These are phyloP conservation scores for Glebionis coronaria DNA, from an alignment of 129 eudicot genomes.

Conservation along the genomic window DNA sequence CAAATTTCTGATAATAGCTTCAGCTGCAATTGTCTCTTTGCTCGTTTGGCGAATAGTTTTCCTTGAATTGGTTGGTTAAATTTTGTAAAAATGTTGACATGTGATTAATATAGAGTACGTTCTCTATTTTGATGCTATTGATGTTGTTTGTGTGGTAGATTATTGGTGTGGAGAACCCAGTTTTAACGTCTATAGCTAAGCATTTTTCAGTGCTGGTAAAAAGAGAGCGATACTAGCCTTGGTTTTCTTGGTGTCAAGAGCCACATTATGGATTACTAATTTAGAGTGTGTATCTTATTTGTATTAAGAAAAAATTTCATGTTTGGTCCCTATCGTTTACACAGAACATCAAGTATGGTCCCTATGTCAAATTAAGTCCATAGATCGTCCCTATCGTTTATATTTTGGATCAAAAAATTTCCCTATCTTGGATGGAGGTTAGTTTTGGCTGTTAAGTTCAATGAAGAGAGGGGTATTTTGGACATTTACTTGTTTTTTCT, in stretches of 20 bases:
- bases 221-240: constrained; percentile 95
- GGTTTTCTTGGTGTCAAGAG: constrained; percentile 90
- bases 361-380: no score
- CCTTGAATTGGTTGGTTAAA: neutral
- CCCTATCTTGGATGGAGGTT: no score
- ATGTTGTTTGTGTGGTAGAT: constrained; percentile 50
- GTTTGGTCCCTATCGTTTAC: no score
- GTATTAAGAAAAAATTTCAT: no score
- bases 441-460: no score
- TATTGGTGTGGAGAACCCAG: constrained; percentile 97
- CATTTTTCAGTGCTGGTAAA: constrained; percentile 95
- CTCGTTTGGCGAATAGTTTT: neutral
- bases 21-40: no score
- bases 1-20: neutral
- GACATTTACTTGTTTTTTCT: no score
- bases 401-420: no score
- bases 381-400: no score
- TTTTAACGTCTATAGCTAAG: constrained; percentile 88
- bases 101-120: neutral
- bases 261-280: constrained; percentile 70
- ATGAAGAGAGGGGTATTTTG: no score
- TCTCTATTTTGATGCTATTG: constrained; percentile 1
- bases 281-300: constrained; percentile 51
- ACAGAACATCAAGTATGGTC: no score
- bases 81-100: neutral